These are phyloP conservation scores for Brettanomyces custersianus DNA, from an alignment of 805 yeast species.

Conservation along the genomic window DNA sequence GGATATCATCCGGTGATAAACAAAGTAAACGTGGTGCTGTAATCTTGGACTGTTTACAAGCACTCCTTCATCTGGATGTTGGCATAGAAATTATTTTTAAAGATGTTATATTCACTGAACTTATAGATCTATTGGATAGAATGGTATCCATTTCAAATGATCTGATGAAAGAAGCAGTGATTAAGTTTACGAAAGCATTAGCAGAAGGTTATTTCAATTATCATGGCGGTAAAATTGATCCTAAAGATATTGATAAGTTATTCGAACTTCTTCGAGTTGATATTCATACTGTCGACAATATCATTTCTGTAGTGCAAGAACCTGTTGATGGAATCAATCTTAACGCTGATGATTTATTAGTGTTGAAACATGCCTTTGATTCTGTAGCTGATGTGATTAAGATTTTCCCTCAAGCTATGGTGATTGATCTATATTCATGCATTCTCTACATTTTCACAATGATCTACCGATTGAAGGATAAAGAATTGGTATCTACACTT, in stretches of 20 bases:
- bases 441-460: constrained; percentile 53
- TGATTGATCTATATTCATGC: constrained; percentile 64
- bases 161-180: constrained; percentile 45
- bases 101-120: constrained; percentile 64
- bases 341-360: constrained; percentile 25
- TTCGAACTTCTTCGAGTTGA: constrained; percentile 73
- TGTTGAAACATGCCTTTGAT: constrained; percentile 40
- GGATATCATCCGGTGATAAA: constrained; percentile 19
- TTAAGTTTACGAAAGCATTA: constrained; percentile 34
- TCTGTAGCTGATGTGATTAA: constrained; percentile 54
- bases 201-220: constrained; percentile 39
- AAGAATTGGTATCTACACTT: constrained; percentile 40
- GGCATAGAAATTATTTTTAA: constrained; percentile 53
- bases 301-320: constrained; percentile 51
- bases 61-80: constrained; percentile 47
- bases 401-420: constrained; percentile 58
- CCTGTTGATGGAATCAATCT: constrained; percentile 11
- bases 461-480: constrained; percentile 36
- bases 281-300: constrained; percentile 50
- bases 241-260: constrained; percentile 60
- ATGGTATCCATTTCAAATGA: constrained; percentile 48
- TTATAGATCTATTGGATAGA: constrained; percentile 68
- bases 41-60: constrained; percentile 42
- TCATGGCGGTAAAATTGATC: constrained; percentile 14
- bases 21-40: constrained; percentile 17